These are phyloP conservation scores for Colletotrichum australisinense DNA, from an alignment of 2,329 filamentous ascomycete species.

Conservation along the genomic window DNA sequence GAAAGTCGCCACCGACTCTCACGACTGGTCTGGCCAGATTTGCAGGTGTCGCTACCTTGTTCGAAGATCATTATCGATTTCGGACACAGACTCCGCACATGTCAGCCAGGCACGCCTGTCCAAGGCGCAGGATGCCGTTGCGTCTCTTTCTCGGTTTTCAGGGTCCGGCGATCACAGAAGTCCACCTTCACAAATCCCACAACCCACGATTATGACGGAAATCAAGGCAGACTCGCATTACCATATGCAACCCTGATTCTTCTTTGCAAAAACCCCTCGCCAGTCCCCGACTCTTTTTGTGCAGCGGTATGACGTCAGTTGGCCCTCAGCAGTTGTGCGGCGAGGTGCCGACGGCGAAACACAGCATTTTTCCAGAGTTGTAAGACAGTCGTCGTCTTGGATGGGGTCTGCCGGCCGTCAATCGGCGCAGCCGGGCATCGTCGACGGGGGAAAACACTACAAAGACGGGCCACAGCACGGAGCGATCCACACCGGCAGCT, in stretches of 20 bases:
- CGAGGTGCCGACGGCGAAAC: not conserved
- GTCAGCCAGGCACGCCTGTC: slow-evolving; percentile 2
- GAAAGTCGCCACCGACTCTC: not conserved
- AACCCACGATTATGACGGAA: not conserved
- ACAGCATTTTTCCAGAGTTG: not conserved
- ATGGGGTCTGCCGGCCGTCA: not conserved
- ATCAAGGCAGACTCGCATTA: slow-evolving; percentile 8
- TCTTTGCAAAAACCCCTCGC: not conserved
- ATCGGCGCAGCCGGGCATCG: not conserved
- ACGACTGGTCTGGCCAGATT: not conserved
- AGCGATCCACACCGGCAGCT: not conserved
- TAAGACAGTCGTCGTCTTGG: not conserved
- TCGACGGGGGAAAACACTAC: not conserved
- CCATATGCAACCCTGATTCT: not conserved
- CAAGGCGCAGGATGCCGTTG: too few species aligned
- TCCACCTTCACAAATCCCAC: not conserved
- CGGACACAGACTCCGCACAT: not conserved
- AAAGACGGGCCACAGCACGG: not conserved
- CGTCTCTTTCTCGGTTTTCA: not conserved
- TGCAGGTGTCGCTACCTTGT: not conserved
- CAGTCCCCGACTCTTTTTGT: not conserved
- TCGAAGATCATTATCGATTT: slow-evolving; percentile 1
- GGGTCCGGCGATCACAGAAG: not conserved
- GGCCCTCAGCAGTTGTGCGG: not conserved
- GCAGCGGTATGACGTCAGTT: not conserved